Evolutionary conservation across 371 early-diverging fungal genomes (phyloP), one percentile per base, ranked within the genome.

Genomic region (Mortierella sp.): DNA sequence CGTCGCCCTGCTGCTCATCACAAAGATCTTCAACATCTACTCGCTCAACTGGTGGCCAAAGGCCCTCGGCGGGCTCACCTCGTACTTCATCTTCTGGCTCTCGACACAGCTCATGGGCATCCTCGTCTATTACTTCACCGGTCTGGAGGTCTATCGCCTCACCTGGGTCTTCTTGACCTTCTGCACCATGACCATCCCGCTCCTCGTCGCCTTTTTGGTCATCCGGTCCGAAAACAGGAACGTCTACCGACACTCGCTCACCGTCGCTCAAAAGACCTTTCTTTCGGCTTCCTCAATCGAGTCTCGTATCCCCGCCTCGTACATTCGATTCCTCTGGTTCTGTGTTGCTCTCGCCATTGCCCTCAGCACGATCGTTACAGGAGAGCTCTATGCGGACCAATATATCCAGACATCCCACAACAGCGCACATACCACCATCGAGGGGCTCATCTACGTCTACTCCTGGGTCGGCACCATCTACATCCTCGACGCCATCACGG

Each of bases 1-100:
- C 14, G 79, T 92, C 39, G 94, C 92, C 24, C 83, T 94, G 48
- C 80, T 90, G 69, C 85, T 94, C 48, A 91, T 94, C 70, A 91
- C 93, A 37, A 92, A 93, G 74, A 87, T 94, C 43, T 94, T 94
- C 85, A 91, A 90, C 70, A 88, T 94, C 16, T 94, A 94, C 79
- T 92, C 94, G 65, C 86, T 94, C 66, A 93, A 93, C 58, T 94
- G 94, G 94, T 94, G 94, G 92, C 93, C 94, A 41, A 87, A 88
- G 70, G 79, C 85, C 10, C 85, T 94, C 68, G 91, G 91, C 10
- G 92, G 92, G 8, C 67, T 87, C 14, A 76, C 86, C 50, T 90
- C 94, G 11, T 93, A 90, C 79, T 73, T 87, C 8, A 80, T 90
- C 55, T 93, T 92, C 63, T 94, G 94, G 94, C 66, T 91, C 24